phyloP scores from a whole-genome alignment of 106 monocot species.

The Hemerocallis citrina region DNA sequence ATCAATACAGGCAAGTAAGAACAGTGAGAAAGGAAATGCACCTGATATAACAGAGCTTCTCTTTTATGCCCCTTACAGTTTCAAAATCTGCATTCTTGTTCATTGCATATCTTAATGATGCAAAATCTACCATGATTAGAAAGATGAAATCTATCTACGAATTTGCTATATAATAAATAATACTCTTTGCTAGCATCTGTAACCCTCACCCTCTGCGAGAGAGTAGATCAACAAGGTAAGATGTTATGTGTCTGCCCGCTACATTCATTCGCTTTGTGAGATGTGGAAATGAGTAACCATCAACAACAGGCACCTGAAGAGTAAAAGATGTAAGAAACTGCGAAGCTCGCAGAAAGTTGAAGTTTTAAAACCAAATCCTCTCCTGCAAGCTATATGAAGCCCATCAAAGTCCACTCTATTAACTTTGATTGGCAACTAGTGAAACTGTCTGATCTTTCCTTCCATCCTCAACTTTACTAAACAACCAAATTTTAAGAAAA shows the following conservation, averaged over 20 bases:
- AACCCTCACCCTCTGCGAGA: conserved; percentile 72
- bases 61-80: conserved; percentile 87
- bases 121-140: conserved; percentile 4
- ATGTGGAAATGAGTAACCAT: conserved; percentile 98
- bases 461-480: not conserved
- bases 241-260: conserved; percentile 98
- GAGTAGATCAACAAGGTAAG: conserved; percentile 94
- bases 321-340: not conserved
- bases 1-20: not conserved
- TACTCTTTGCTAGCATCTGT: not conserved
- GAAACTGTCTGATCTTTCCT: not conserved
- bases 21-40: conserved; percentile 16
- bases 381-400: not conserved
- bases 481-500: no score
- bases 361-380: not conserved
- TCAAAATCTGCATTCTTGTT: conserved; percentile 95
- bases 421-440: no score
- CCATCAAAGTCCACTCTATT: not conserved
- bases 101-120: conserved; percentile 70
- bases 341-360: no score
- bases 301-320: conserved; percentile 88
- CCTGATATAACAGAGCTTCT: conserved; percentile 93
- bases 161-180: not conserved
- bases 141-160: not conserved
- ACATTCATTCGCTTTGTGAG: conserved; percentile 99